phyloP scores from a whole-genome alignment of 176 grass and related monocot genomes.

The Zizania latifolia region DNA sequence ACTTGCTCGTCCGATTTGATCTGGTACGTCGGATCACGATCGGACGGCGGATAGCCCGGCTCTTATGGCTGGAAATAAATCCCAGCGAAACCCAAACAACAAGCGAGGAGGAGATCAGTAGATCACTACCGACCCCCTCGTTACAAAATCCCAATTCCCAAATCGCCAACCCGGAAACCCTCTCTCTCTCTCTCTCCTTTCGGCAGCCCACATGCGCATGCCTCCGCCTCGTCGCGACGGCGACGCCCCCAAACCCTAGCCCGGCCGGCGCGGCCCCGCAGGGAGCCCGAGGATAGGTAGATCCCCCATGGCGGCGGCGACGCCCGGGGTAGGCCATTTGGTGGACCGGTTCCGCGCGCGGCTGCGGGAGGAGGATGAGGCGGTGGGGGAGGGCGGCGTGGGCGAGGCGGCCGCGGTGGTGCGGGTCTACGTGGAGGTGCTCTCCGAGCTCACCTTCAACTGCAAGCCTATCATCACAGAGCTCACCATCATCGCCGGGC shows the following conservation, averaged over 20 bases:
- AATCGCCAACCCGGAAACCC: conserved; percentile 8
- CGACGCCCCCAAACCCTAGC: conserved; percentile 41
- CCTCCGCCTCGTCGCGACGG: conserved; percentile 23
- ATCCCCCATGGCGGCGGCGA: conserved; percentile 12
- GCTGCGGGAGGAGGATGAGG: conserved; percentile 54
- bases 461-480: conserved; percentile 98
- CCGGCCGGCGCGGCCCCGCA: background rate
- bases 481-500: conserved; percentile 78
- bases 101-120: background rate
- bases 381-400: conserved; percentile 29
- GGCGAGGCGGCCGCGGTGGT: conserved; percentile 43
- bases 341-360: conserved; percentile 55
- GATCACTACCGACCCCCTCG: conserved; percentile 17
- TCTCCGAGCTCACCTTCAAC: conserved; percentile 89
- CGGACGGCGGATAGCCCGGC: background rate
- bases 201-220: background rate
- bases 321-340: conserved; percentile 26
- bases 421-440: conserved; percentile 51
- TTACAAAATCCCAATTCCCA: conserved; percentile 19
- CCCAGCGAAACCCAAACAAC: background rate
- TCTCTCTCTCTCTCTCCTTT: too few relatives aligned
- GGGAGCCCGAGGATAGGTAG: background rate
- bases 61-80: background rate
- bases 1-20: background rate
- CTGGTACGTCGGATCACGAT: background rate